These are phyloP conservation scores for Acacia acuminata DNA, from an alignment of 306 rosid genomes.

Conservation along the genomic window DNA sequence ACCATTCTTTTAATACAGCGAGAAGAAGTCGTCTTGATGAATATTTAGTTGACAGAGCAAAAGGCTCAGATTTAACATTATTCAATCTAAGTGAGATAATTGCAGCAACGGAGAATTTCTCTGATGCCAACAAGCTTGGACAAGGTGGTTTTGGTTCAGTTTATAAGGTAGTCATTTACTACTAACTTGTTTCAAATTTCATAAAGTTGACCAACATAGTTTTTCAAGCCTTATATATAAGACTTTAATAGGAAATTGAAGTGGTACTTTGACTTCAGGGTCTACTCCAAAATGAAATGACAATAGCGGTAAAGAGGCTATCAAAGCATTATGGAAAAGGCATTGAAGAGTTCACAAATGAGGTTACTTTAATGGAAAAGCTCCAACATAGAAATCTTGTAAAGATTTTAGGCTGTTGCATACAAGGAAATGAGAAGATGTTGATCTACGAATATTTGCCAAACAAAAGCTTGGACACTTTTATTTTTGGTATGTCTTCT, in stretches of 20 bases:
- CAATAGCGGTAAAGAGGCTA: not conserved
- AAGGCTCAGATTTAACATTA: slow-evolving; percentile 38
- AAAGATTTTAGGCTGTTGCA: slow-evolving; percentile 22
- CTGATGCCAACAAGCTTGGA: not conserved
- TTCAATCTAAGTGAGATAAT: slow-evolving; percentile 39
- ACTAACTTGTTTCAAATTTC: not conserved
- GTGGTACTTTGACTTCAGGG: slow-evolving; percentile 28
- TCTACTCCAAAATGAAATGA: slow-evolving; percentile 17
- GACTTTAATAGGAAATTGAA: too few relatives aligned
- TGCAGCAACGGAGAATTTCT: slow-evolving; percentile 50
- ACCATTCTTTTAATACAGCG: not conserved
- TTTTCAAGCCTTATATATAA: not conserved
- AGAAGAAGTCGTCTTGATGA: not conserved
- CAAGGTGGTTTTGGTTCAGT: not conserved
- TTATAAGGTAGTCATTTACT: not conserved
- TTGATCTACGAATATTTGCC: slow-evolving; percentile 66
- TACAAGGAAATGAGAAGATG: slow-evolving; percentile 47
- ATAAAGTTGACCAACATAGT: not conserved
- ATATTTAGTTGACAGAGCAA: slow-evolving; percentile 8
- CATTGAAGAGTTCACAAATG: not conserved
- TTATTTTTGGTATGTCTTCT: slow-evolving; percentile 51
- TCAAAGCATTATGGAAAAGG: not conserved
- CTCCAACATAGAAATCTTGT: not conserved
- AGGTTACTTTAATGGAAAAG: not conserved
- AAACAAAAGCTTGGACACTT: slow-evolving; percentile 56